Evolutionary conservation across 768 basidiomycete species (phyloP), one percentile per base, ranked within the genome.

Genomic region (Suillus paluster): DNA sequence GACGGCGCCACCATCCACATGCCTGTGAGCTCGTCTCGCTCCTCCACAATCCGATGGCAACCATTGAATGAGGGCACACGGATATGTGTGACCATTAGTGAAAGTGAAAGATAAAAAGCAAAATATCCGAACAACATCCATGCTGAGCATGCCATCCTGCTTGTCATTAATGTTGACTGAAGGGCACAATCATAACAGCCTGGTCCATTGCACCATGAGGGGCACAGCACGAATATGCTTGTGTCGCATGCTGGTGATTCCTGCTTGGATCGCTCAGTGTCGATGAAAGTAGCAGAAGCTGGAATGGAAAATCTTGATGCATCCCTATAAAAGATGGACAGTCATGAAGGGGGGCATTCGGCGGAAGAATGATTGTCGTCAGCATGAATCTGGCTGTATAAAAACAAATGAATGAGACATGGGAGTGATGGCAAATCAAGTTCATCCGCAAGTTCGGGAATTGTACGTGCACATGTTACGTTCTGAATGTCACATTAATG

Each of bases 31-130:
- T 56, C n/a, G 55, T 71, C 67, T 6, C 70, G 72, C 7, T 33
- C 23, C 0, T 67, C 53, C 1, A 53, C 55, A 1, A 59, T 59
- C 21, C 41, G 27, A 21, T 63, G n/a, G 53, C n/a, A 71, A 67
- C 70, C 70, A 71, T 14, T 69, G 56, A 19, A 71, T 63, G 4
- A 71, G 53, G 3, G 64, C 63, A 45, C 70, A 71, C 3, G 59
- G 59, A 36, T 65, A 66, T n/a, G 6, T 36, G 4, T 19, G 5
- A 45, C 44, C 38, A 19, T 61, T 57, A n/a, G 64, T 44, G n/a
- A 54, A 49, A 12, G 6, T 46, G 48, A 67, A 67, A 9, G 66
- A 69, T 33, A 67, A 64, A 61, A 69, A 67, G 3, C 64, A 57
- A 1, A 36, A 33, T 4, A 64, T 58, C 4, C 58, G 53, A 49